Conservation (phyloP, 306 rosid species). For the Abrus precatorius region DNA sequence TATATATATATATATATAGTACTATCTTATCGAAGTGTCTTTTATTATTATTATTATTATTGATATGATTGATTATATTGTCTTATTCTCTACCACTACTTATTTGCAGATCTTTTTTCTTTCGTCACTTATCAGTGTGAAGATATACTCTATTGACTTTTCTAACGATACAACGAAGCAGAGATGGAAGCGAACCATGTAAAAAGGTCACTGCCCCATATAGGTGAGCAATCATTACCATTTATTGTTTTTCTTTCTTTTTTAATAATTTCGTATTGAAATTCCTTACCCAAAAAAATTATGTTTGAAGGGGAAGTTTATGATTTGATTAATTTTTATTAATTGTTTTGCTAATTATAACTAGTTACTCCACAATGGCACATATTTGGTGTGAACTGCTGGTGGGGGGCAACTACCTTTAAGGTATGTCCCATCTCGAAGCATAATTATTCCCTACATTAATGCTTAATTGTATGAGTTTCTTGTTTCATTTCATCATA, state of each 20-base stretch:
- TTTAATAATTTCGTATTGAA: neutral
- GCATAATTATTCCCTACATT: neutral
- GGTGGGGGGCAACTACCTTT: neutral
- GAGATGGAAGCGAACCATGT: conserved; percentile 50
- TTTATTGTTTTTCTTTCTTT: neutral
- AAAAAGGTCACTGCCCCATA: conserved; percentile 52
- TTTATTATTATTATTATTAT: neutral
- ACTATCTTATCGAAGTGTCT: neutral
- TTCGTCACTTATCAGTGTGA: conserved; percentile 22
- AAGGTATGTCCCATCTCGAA: conserved; percentile 38
- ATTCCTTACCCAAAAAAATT: neutral
- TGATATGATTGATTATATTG: conserved; percentile 7
- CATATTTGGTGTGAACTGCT: neutral
- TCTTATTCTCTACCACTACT: neutral
- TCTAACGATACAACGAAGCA: conserved; percentile 26
- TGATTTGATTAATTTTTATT: neutral
- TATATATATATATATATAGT: neutral
- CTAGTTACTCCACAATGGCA: neutral
- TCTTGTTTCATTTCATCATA: neutral
- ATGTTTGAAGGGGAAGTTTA: neutral
- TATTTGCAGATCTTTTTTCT: conserved; percentile 42
- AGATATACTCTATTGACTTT: conserved; percentile 46
- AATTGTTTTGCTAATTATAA: neutral
- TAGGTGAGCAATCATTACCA: conserved; percentile 37
- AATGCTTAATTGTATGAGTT: neutral